phyloP scores from a whole-genome alignment of 73 alveolate genomes.

The Stentor coeruleus region DNA sequence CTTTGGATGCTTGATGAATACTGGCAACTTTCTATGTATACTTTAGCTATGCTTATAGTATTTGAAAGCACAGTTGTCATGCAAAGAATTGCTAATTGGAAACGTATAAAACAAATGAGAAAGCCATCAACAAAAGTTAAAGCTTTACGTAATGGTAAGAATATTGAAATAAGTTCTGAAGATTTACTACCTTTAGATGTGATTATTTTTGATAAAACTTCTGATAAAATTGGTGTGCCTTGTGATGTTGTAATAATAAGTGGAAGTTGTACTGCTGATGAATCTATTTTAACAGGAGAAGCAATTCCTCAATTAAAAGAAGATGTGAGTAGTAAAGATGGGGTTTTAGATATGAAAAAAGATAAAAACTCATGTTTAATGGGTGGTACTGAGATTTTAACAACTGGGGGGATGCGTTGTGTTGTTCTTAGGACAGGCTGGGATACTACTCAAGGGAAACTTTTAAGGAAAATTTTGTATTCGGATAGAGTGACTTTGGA shows the following conservation, averaged over 20 bases:
- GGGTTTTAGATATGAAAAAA: conserved; percentile 40
- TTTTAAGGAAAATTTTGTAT: conserved; percentile 88
- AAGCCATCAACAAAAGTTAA: conserved; percentile 76
- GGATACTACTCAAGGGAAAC: conserved; percentile 94
- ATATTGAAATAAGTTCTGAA: conserved; percentile 78
- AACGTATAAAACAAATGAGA: conserved; percentile 90
- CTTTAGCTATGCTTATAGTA: conserved; percentile 82
- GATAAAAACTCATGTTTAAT: conserved; percentile 51
- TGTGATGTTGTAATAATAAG: conserved; percentile 74
- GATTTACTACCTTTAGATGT: conserved; percentile 92
- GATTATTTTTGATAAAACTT: conserved; percentile 53
- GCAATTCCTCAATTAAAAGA: conserved; percentile 65
- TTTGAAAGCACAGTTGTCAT: conserved; percentile 92
- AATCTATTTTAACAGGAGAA: conserved; percentile 93
- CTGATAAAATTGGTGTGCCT: conserved; percentile 48
- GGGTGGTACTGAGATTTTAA: conserved; percentile 84
- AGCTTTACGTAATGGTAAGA: conserved; percentile 67
- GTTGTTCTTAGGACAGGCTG: conserved; percentile 90
- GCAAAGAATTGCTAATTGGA: conserved; percentile 89
- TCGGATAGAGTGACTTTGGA: conserved; percentile 93
- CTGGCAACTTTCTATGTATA: conserved; percentile 87
- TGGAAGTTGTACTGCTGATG: conserved; percentile 91
- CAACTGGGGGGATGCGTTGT: conserved; percentile 67
- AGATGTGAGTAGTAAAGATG: conserved; percentile 26
- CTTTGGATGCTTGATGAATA: conserved; percentile 97